phyloP scores from a whole-genome alignment of 768 basidiomycete genomes.

The Mycena galopus region DNA sequence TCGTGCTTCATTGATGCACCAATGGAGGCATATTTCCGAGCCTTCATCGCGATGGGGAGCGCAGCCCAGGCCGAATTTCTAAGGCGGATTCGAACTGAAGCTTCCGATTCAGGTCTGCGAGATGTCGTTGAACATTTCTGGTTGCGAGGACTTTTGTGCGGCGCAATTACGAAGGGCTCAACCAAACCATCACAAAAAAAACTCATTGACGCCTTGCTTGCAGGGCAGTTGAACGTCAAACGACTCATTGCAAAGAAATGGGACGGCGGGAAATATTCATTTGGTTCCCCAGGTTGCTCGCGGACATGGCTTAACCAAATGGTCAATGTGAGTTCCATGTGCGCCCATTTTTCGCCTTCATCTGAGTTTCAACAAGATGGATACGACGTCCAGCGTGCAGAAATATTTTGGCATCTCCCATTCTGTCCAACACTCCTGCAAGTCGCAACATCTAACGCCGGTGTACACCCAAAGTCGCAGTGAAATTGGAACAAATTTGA shows the following conservation, averaged over 20 bases:
- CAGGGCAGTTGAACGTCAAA: conserved; percentile 14
- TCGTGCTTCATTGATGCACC: conserved; percentile 14
- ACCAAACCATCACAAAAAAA: not conserved
- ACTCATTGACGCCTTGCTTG: not conserved
- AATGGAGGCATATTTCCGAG: conserved; percentile 5
- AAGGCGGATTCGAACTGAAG: not conserved
- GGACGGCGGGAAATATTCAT: not conserved
- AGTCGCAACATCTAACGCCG: not conserved
- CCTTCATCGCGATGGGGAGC: not conserved
- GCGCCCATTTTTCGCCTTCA: too few relatives aligned
- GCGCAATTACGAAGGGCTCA: not conserved
- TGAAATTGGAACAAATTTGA: not conserved
- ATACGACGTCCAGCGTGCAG: not conserved
- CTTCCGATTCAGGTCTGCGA: not conserved
- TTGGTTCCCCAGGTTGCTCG: not conserved
- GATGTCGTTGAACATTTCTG: not conserved
- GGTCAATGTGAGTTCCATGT: not conserved
- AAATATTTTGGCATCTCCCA: not conserved
- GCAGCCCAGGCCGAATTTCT: not conserved
- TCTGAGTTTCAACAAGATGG: not conserved
- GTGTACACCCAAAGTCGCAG: not conserved
- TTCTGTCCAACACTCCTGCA: not conserved
- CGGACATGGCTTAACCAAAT: conserved; percentile 11
- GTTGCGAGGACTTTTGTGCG: not conserved
- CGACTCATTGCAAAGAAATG: not conserved